These are phyloP conservation scores for Linum usitatissimum DNA, from an alignment of 345 rosid species.

Conservation along the genomic window DNA sequence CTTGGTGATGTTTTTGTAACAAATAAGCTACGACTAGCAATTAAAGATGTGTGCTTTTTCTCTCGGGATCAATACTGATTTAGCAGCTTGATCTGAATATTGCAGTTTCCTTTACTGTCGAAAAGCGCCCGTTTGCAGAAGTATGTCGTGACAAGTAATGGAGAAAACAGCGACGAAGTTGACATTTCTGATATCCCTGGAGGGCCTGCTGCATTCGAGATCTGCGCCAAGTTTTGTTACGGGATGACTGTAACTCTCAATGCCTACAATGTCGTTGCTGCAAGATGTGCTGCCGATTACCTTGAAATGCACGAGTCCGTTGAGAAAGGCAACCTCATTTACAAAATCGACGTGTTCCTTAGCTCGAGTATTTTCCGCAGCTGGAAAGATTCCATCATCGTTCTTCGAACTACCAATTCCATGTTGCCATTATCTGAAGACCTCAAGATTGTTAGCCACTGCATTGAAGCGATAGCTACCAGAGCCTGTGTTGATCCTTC, in stretches of 20 bases:
- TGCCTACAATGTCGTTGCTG: constrained; percentile 60
- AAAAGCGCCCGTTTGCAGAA: constrained; percentile 60
- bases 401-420: constrained; percentile 52
- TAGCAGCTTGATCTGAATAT: background rate
- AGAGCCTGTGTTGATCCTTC: constrained; percentile 55
- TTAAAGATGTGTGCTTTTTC: no score
- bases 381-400: constrained; percentile 88
- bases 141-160: constrained; percentile 33
- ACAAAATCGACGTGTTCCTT: constrained; percentile 76
- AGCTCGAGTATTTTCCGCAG: constrained; percentile 61
- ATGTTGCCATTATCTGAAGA: constrained; percentile 55
- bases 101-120: constrained; percentile 84
- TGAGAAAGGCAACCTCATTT: constrained; percentile 73
- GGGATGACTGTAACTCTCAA: constrained; percentile 75
- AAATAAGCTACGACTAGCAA: no score
- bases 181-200: constrained; percentile 67
- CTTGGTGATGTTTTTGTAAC: no score
- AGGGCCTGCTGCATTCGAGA: constrained; percentile 69
- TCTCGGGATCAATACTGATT: no score
- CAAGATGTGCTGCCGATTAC: constrained; percentile 74
- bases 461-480: constrained; percentile 59
- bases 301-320: constrained; percentile 65
- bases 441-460: constrained; percentile 41
- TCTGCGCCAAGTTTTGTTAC: constrained; percentile 78
- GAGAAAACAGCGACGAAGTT: constrained; percentile 38